Conservation (phyloP, 495 filamentous ascomycete species). For the Podospora pseudopauciseta region DNA sequence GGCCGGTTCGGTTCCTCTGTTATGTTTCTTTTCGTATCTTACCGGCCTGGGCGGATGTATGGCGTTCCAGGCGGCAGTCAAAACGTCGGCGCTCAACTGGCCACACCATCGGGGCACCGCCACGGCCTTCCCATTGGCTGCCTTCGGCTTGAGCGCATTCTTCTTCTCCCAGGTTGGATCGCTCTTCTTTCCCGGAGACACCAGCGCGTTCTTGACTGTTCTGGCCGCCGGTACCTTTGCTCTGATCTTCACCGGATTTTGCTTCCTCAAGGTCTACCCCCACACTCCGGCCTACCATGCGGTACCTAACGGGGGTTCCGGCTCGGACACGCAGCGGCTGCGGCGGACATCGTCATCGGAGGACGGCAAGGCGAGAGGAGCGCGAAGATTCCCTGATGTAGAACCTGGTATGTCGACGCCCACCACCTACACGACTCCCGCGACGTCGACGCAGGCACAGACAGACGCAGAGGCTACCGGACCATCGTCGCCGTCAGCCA, state of each 20-base stretch:
- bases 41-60: constrained; percentile 84
- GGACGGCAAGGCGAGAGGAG: constrained; percentile 38
- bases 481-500: constrained; percentile 12
- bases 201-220: constrained; percentile 71
- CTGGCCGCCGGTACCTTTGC: constrained; percentile 75
- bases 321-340: constrained; percentile 56
- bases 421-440: constrained; percentile 33
- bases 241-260: constrained; percentile 68
- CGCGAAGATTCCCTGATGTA: constrained; percentile 34
- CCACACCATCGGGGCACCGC: constrained; percentile 88
- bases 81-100: constrained; percentile 88
- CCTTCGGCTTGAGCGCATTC: constrained; percentile 92
- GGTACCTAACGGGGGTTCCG: constrained; percentile 47
- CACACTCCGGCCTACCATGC: constrained; percentile 61
- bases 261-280: constrained; percentile 77
- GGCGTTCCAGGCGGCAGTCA: constrained; percentile 82
- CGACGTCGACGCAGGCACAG: constrained; percentile 11
- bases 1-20: constrained; percentile 60
- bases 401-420: constrained; percentile 68
- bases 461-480: constrained; percentile 3
- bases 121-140: constrained; percentile 86
- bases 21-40: constrained; percentile 79
- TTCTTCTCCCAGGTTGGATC: constrained; percentile 82
- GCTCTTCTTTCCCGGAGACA: constrained; percentile 79
- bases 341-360: constrained; percentile 57